These are phyloP conservation scores for Parmales sp. DNA, from an alignment of 108 stramenopile genomes.

Conservation along the genomic window DNA sequence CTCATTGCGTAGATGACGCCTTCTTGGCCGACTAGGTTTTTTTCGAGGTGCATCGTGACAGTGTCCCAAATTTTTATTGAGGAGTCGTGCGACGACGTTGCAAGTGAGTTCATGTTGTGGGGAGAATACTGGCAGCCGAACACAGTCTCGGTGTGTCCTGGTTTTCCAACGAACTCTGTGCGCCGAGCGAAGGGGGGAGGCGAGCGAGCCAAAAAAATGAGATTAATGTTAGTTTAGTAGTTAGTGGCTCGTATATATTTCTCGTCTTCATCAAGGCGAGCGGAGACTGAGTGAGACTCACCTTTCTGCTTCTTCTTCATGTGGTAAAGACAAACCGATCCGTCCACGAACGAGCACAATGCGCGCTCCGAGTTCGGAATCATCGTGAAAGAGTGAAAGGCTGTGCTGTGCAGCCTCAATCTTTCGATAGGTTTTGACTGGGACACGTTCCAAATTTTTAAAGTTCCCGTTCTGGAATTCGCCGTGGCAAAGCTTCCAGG, in stretches of 20 bases:
- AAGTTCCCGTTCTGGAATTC: not conserved
- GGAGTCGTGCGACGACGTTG: not conserved
- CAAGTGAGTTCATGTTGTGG: not conserved
- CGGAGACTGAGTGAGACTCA: too few species aligned
- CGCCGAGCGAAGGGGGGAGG: too few species aligned
- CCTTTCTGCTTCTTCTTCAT: conserved; percentile 12
- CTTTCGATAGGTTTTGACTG: not conserved
- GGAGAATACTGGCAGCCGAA: not conserved
- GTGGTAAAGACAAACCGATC: not conserved
- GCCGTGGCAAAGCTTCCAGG: not conserved
- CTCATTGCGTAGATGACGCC: conserved; percentile 5
- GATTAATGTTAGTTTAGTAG: too few species aligned
- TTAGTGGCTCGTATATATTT: too few species aligned
- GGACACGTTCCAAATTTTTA: conserved; percentile 6
- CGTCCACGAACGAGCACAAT: not conserved
- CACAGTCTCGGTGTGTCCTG: conserved; percentile 3
- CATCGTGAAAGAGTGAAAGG: not conserved
- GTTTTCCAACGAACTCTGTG: not conserved
- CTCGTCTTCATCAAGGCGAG: too few species aligned
- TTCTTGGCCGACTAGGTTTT: not conserved
- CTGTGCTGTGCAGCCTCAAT: not conserved
- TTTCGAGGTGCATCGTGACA: not conserved
- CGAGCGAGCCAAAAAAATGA: too few species aligned
- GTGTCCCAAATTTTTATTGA: conserved; percentile 6
- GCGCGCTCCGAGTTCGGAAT: not conserved